Evolutionary conservation across 306 rosid genomes (phyloP).

Genomic region (Quercus wislizeni): DNA sequence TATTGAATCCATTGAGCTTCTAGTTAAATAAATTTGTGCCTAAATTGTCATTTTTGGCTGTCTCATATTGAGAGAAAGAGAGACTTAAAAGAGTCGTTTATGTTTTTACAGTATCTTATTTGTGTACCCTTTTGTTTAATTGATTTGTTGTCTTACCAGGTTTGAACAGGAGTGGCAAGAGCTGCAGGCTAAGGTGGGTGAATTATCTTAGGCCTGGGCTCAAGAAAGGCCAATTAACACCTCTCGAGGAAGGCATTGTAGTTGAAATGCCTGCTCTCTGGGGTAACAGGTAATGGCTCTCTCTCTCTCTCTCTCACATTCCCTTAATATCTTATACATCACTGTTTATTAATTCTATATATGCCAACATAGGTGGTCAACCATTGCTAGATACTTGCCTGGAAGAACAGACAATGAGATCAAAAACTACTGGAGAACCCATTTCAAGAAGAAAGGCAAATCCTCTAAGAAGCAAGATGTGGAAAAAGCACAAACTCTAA

Average conservation of each 20-base stretch:
- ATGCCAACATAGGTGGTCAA: conserved; percentile 58
- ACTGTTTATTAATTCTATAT: not conserved
- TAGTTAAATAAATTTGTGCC: not conserved
- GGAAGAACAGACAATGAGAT: conserved; percentile 85
- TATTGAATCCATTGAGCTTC: not conserved
- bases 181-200: conserved; percentile 83
- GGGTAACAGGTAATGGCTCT: conserved; percentile 60
- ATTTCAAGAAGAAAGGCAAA: conserved; percentile 50
- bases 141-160: conserved; percentile 26
- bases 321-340: too few species aligned
- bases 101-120: not conserved
- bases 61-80: not conserved
- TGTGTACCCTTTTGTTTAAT: not conserved
- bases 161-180: conserved; percentile 68
- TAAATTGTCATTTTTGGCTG: not conserved
- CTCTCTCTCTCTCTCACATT: not conserved
- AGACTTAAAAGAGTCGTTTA: not conserved
- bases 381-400: conserved; percentile 70
- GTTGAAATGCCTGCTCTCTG: conserved; percentile 60
- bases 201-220: conserved; percentile 77
- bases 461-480: conserved; percentile 28
- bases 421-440: conserved; percentile 79
- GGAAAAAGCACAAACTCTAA: conserved; percentile 25
- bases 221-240: conserved; percentile 60
- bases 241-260: conserved; percentile 59